phyloP scores from a whole-genome alignment of 306 rosid genomes.

The Cucurbita maxima region DNA sequence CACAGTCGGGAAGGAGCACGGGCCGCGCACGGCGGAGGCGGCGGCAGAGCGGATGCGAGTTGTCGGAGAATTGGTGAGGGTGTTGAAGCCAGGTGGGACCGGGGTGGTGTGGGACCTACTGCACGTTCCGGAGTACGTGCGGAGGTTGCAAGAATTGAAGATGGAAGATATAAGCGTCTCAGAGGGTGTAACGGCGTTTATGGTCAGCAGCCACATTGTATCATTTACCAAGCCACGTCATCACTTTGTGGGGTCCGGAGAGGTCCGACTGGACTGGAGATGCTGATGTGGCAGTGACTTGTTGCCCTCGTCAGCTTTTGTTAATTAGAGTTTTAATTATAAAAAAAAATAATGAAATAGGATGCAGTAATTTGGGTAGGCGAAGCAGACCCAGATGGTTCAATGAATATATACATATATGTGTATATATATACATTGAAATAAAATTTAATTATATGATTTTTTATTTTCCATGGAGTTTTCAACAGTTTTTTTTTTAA shows the following conservation, averaged over 20 bases:
- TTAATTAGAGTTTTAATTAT: neutral
- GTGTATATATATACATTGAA: neutral
- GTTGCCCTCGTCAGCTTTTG: neutral
- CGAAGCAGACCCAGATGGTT: constrained; percentile 5
- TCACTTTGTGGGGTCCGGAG: constrained; percentile 47
- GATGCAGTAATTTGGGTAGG: neutral
- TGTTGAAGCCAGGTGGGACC: constrained; percentile 68
- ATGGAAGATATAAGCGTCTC: constrained; percentile 90
- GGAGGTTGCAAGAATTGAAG: constrained; percentile 66
- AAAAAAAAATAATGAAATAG: neutral
- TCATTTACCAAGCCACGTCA: constrained; percentile 79
- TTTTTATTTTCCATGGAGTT: neutral
- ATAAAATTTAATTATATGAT: neutral
- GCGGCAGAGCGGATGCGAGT: constrained; percentile 92
- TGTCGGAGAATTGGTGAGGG: constrained; percentile 82
- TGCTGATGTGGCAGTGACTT: constrained; percentile 18
- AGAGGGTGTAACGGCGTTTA: constrained; percentile 79
- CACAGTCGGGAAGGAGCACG: constrained; percentile 81
- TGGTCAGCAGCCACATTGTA: constrained; percentile 91
- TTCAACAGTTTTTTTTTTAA: no score
- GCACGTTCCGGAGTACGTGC: constrained; percentile 90
- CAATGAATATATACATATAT: neutral
- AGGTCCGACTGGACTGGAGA: constrained; percentile 93
- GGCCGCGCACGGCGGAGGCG: constrained; percentile 70
- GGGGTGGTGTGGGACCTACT: constrained; percentile 91